Evolutionary conservation across 164 flowering plant species (phyloP).

Genomic region (Magnolia kwangsiensis): DNA sequence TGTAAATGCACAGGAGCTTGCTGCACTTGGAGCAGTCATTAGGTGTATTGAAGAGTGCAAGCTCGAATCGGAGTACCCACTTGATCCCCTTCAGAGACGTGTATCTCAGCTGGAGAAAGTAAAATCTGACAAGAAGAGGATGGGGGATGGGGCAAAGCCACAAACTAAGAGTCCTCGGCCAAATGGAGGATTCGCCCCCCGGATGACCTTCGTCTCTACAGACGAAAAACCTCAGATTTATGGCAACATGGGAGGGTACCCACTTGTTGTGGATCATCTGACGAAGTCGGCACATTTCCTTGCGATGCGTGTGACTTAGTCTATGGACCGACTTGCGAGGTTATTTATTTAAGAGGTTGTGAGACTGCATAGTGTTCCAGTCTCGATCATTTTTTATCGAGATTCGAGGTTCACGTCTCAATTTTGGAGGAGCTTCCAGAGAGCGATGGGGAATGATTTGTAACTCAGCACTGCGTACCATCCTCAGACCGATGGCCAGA

Average conservation of each 20-base stretch:
- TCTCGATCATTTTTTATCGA: too few species aligned
- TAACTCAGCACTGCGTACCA: too few species aligned
- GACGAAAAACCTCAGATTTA: constrained; percentile 25
- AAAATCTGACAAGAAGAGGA: constrained; percentile 41
- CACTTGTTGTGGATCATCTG: too few species aligned
- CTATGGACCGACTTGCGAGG: too few species aligned
- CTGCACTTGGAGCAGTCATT: constrained; percentile 48
- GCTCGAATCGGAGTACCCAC: constrained; percentile 55
- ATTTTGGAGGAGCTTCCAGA: too few species aligned
- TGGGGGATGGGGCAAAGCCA: constrained; percentile 24
- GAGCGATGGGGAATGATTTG: too few species aligned
- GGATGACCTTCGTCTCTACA: constrained; percentile 20
- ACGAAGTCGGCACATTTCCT: too few species aligned
- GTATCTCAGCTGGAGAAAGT: constrained; percentile 49
- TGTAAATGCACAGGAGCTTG: constrained; percentile 53
- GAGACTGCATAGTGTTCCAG: too few species aligned
- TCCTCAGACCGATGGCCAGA: too few species aligned
- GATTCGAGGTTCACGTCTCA: too few species aligned
- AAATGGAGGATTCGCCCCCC: constrained; percentile 34
- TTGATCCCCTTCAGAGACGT: constrained; percentile 58
- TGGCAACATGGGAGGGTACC: constrained; percentile 24
- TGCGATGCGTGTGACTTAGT: too few species aligned
- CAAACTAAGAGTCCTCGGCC: constrained; percentile 40
- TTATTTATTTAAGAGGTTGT: too few species aligned
- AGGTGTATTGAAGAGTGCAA: constrained; percentile 53